Evolutionary conservation across 129 eudicot species (phyloP), one percentile per base, ranked within the genome.

Genomic region (Heracleum sosnowskyi): DNA sequence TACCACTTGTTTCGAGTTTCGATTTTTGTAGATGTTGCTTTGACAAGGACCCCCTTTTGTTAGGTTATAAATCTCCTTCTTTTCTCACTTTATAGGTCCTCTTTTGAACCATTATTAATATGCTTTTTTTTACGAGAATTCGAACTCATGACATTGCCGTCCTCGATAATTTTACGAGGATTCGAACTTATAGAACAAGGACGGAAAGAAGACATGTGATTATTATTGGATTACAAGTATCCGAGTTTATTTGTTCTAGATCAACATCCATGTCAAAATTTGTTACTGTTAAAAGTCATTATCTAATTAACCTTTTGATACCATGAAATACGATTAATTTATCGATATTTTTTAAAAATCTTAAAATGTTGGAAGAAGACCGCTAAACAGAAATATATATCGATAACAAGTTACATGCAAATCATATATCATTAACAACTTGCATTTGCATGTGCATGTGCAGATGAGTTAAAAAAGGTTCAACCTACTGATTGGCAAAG

Each of bases 401-500:
- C 9, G 0, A 17, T 13, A 64, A 57, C 22, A 13, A 4, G 3
- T 12, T 66, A 66, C 40, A 60, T 26, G 68, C 17, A 60, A 60
- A n/a, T 29, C 39, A 66, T 31, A 66, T 31, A 66, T 29, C 7
- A 66, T 29, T 66, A 66, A 60, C 39, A 66, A 66, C 11, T 66
- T 66, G 39, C 37, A 57, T 57, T 64, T 64, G 70, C 72, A 66
- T 66, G 72, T 66, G 72, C 72, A 33, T 66, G 72, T 66, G 72
- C 72, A 31, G 24, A 66, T 66, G 72, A 66, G 72, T 66, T 66
- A 66, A 66, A 66, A 66, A 31, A 66, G 39, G 72, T 33, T 66
- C 72, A 66, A 66, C 36, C 72, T 66, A 66, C 72, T 66, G 72
- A 66, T 66, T 66, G 72, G 72, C 37, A 66, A 66, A 66, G 26